Conservation (phyloP, 2,329 filamentous ascomycete species). For the Elsinoe necatrix region DNA sequence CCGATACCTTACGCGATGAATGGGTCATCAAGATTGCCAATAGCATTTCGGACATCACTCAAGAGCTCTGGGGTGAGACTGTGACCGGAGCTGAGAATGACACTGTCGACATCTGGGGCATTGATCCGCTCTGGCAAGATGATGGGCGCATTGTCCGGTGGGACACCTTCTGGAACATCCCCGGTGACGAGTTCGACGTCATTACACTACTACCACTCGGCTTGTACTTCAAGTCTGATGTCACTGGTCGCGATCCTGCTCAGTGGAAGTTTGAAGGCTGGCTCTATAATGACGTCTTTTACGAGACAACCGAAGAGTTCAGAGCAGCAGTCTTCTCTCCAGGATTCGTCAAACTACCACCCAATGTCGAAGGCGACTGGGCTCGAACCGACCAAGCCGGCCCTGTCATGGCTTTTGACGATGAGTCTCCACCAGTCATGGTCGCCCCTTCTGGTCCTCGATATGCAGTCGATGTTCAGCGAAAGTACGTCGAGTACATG, state of each 20-base stretch:
- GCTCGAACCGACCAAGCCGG: constrained; percentile 37
- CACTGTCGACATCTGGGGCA: constrained; percentile 33
- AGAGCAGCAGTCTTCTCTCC: constrained; percentile 36
- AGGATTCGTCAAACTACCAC: constrained; percentile 40
- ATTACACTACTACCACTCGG: constrained; percentile 40
- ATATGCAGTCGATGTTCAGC: constrained; percentile 36
- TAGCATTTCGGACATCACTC: constrained; percentile 33
- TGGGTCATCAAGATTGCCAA: constrained; percentile 33
- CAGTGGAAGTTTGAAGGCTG: constrained; percentile 46
- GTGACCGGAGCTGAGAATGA: constrained; percentile 35
- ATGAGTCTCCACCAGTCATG: constrained; percentile 45
- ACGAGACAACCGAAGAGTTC: constrained; percentile 40
- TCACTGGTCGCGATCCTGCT: constrained; percentile 44
- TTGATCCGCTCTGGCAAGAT: constrained; percentile 39
- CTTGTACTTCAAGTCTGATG: constrained; percentile 36
- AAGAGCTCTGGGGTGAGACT: constrained; percentile 38
- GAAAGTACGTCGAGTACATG: constrained; percentile 46
- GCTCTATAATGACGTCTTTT: constrained; percentile 49
- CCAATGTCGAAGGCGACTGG: constrained; percentile 44
- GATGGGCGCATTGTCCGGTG: constrained; percentile 38
- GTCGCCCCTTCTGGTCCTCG: constrained; percentile 37
- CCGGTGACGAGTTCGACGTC: constrained; percentile 35
- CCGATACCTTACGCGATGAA: constrained; percentile 25
- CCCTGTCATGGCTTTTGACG: constrained; percentile 37
- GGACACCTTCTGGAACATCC: constrained; percentile 39